phyloP scores from a whole-genome alignment of 1,284 basidiomycete genomes.

The Leccinum proliferum region DNA sequence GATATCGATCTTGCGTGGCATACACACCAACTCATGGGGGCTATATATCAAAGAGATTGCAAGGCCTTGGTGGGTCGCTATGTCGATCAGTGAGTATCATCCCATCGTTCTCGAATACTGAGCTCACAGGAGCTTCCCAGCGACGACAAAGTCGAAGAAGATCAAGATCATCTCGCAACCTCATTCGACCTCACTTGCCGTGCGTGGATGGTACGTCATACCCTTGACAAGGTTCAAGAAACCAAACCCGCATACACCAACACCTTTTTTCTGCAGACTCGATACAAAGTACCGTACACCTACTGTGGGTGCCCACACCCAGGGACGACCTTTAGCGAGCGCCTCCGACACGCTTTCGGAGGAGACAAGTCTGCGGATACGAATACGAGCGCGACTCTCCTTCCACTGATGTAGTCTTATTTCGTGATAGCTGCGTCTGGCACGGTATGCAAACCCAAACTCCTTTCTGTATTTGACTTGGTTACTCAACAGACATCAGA shows the following conservation, averaged over 20 bases:
- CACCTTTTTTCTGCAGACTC: conserved; percentile 21
- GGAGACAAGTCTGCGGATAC: background rate
- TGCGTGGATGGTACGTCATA: conserved; percentile 34
- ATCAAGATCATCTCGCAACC: conserved; percentile 33
- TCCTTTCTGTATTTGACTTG: background rate
- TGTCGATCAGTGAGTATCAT: conserved; percentile 34
- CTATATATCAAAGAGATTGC: conserved; percentile 31
- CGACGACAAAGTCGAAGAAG: conserved; percentile 43
- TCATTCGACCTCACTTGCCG: conserved; percentile 41
- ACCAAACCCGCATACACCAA: background rate
- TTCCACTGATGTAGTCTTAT: background rate
- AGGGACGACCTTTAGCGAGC: conserved; percentile 36
- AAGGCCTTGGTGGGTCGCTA: conserved; percentile 29
- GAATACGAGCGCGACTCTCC: conserved; percentile 6
- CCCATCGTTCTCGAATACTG: background rate
- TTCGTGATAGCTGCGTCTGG: background rate
- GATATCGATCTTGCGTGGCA: conserved; percentile 45
- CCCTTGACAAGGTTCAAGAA: background rate
- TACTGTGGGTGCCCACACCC: conserved; percentile 45
- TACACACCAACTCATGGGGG: conserved; percentile 36
- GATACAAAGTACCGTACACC: conserved; percentile 39
- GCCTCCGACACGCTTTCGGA: conserved; percentile 15
- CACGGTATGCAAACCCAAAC: background rate
- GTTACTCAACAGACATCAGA: background rate
- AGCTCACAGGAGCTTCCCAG: conserved; percentile 18